phyloP scores from a whole-genome alignment of 768 basidiomycete species.

The Dentipellis sp. region DNA sequence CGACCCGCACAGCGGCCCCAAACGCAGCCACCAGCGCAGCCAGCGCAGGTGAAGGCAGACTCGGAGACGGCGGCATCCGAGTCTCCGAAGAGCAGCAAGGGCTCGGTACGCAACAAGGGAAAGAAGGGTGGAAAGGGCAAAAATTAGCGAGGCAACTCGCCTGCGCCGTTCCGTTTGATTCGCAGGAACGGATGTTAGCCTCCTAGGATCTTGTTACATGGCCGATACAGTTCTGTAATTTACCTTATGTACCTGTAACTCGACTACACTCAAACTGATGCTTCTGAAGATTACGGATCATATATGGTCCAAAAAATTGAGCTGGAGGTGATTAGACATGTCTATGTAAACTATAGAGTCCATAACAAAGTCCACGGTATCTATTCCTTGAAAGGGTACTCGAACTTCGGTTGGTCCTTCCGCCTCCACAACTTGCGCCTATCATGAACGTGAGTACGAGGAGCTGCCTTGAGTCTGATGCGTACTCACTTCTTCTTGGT shows the following conservation, averaged over 20 bases:
- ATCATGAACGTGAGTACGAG: constrained; percentile 5
- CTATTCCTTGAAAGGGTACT: constrained; percentile 81
- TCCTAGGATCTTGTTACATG: too few species aligned
- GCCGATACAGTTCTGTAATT: too few species aligned
- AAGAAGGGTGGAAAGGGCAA: neutral
- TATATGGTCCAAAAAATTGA: too few species aligned
- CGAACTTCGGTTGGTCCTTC: constrained; percentile 77
- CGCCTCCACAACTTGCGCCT: constrained; percentile 91
- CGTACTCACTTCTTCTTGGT: constrained; percentile 84
- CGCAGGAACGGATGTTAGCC: too few species aligned
- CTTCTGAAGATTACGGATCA: too few species aligned
- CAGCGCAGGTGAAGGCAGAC: neutral
- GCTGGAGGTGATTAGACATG: too few species aligned
- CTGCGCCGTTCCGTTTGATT: too few species aligned
- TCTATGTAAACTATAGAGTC: too few species aligned
- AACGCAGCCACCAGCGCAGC: neutral
- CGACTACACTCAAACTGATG: too few species aligned
- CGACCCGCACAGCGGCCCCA: neutral
- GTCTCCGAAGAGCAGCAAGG: neutral
- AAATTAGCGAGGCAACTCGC: too few species aligned
- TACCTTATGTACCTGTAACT: too few species aligned
- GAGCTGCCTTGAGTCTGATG: neutral
- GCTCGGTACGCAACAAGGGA: neutral
- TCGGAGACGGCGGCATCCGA: neutral
- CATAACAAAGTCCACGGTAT: too few species aligned